Evolutionary conservation across 2,329 filamentous ascomycete species (phyloP).

Genomic region (Ophiocordyceps polyrhachis-furcata): DNA sequence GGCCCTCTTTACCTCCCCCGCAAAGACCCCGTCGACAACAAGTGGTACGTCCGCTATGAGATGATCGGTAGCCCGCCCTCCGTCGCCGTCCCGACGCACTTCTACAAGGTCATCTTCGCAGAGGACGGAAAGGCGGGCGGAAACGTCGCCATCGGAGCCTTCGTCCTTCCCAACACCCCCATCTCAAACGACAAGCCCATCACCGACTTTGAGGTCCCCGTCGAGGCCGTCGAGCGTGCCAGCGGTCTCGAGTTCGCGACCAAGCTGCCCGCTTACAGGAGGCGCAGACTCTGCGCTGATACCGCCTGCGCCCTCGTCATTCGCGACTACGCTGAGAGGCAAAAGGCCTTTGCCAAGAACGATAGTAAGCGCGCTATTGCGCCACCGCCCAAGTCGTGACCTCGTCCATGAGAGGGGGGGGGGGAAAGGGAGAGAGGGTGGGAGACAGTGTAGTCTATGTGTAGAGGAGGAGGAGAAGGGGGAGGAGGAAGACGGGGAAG

Average conservation of each 20-base stretch:
- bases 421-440: neutral
- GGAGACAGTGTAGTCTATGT: neutral
- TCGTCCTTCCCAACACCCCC: constrained; percentile 79
- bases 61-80: constrained; percentile 87
- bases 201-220: constrained; percentile 80
- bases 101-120: constrained; percentile 97
- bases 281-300: constrained; percentile 70
- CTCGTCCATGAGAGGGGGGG: neutral
- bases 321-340: constrained; percentile 51
- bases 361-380: constrained; percentile 6
- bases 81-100: constrained; percentile 92
- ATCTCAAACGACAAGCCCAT: constrained; percentile 81
- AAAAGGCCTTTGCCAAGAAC: constrained; percentile 36
- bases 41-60: constrained; percentile 93
- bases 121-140: constrained; percentile 57
- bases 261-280: constrained; percentile 53
- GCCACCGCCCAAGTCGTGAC: constrained; percentile 3
- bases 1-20: constrained; percentile 86
- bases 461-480: too few species aligned
- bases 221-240: constrained; percentile 83
- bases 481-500: too few species aligned
- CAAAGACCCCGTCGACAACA: constrained; percentile 62
- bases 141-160: constrained; percentile 77
- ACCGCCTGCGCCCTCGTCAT: constrained; percentile 69
- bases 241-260: constrained; percentile 80